These are phyloP conservation scores for Pichia heedii DNA, from an alignment of 805 yeast genomes.

Conservation along the genomic window DNA sequence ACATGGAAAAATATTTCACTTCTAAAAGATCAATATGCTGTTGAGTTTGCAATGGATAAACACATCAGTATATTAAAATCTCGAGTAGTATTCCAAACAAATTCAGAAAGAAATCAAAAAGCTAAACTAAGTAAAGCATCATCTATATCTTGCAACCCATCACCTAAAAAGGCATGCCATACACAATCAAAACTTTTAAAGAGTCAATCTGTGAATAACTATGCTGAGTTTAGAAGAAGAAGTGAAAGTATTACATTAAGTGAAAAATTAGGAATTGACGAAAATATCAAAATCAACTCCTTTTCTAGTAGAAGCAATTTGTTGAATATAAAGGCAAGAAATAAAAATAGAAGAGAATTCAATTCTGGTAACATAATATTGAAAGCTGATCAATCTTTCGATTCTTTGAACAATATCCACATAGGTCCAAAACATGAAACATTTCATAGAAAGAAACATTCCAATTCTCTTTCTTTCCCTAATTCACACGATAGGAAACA, in stretches of 20 bases:
- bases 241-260: constrained; percentile 4
- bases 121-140: not conserved
- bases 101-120: not conserved
- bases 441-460: not conserved
- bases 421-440: not conserved
- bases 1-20: constrained; percentile 90
- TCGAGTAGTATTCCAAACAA: constrained; percentile 36
- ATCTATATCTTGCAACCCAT: not conserved
- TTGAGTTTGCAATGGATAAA: constrained; percentile 78
- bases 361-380: not conserved
- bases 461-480: constrained; percentile 4
- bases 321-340: not conserved
- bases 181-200: not conserved
- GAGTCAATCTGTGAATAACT: not conserved
- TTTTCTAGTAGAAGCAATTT: not conserved
- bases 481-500: not conserved
- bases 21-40: constrained; percentile 80
- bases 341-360: not conserved
- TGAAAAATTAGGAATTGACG: constrained; percentile 46
- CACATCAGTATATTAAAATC: constrained; percentile 65
- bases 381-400: constrained; percentile 7
- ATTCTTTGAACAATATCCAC: constrained; percentile 4
- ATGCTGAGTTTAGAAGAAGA: not conserved
- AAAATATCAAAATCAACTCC: not conserved
- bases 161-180: constrained; percentile 1